These are phyloP conservation scores for Alternaria incomplexa DNA, from an alignment of 2,329 filamentous ascomycete species.

Conservation along the genomic window DNA sequence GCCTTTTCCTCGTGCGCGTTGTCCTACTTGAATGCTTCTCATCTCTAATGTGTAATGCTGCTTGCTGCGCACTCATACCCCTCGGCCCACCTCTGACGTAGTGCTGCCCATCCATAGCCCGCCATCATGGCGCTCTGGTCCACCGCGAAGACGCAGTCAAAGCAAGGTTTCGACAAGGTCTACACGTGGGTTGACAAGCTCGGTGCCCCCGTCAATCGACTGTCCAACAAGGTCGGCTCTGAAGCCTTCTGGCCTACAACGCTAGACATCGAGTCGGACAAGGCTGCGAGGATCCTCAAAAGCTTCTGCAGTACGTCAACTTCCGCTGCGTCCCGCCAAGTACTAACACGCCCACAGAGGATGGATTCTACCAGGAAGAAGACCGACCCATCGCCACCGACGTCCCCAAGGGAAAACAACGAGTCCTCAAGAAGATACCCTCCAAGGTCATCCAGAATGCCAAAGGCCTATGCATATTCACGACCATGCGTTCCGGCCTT, in stretches of 20 bases:
- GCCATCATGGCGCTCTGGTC: slow-evolving; percentile 40
- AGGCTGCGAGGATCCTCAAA: slow-evolving; percentile 85
- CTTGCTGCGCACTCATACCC: slow-evolving; percentile 20
- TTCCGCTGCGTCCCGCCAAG: slow-evolving; percentile 12
- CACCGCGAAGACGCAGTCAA: slow-evolving; percentile 44
- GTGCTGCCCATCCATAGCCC: slow-evolving; percentile 1
- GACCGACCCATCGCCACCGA: slow-evolving; percentile 52
- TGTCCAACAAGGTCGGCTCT: slow-evolving; percentile 80
- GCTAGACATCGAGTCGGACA: slow-evolving; percentile 88
- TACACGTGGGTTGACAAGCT: slow-evolving; percentile 72
- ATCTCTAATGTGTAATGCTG: slow-evolving; percentile 31
- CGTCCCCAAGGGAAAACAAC: slow-evolving; percentile 67
- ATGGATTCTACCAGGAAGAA: slow-evolving; percentile 71
- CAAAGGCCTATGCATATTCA: slow-evolving; percentile 90
- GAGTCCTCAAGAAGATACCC: slow-evolving; percentile 82
- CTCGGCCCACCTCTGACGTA: slow-evolving; percentile 19
- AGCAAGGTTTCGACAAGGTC: slow-evolving; percentile 71
- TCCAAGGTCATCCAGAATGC: slow-evolving; percentile 83
- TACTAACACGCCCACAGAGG: slow-evolving; percentile 53
- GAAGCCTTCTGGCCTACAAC: slow-evolving; percentile 87
- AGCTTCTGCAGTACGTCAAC: slow-evolving; percentile 82
- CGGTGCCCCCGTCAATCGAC: slow-evolving; percentile 76
- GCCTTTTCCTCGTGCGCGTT: slow-evolving; percentile 13
- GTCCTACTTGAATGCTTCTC: slow-evolving; percentile 16
- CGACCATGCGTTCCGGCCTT: slow-evolving; percentile 90